phyloP scores from a whole-genome alignment of 2,329 filamentous ascomycete species.

The Ascochyta koolunga region DNA sequence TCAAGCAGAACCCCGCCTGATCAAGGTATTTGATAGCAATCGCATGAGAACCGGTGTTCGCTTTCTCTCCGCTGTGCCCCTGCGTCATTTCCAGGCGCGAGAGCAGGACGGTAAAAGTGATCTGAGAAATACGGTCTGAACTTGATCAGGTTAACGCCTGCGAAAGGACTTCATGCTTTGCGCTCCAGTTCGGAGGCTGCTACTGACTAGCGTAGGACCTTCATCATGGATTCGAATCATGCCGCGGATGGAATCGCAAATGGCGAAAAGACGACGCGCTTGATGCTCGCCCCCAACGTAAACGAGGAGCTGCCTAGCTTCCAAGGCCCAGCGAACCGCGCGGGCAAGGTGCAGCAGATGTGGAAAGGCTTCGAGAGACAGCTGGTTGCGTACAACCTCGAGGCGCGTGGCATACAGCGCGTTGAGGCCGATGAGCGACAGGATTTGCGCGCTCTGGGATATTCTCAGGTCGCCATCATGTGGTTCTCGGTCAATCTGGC shows the following conservation, averaged over 20 bases:
- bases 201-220: conserved; percentile 46
- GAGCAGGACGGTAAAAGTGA: conserved; percentile 23
- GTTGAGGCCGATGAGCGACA: conserved; percentile 63
- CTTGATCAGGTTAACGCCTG: conserved; percentile 61
- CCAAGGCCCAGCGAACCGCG: conserved; percentile 10
- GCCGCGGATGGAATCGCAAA: conserved; percentile 7
- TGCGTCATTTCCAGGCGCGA: not conserved
- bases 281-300: conserved; percentile 32
- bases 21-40: conserved; percentile 46
- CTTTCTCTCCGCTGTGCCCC: conserved; percentile 9
- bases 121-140: conserved; percentile 63
- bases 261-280: conserved; percentile 31
- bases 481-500: conserved; percentile 69
- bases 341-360: conserved; percentile 20
- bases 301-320: conserved; percentile 26
- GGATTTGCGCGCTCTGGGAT: conserved; percentile 57
- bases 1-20: conserved; percentile 42
- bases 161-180: conserved; percentile 61
- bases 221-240: conserved; percentile 25
- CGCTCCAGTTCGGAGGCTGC: conserved; percentile 26
- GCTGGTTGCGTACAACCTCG: conserved; percentile 60
- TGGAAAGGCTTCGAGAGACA: conserved; percentile 49
- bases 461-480: conserved; percentile 62
- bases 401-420: conserved; percentile 65
- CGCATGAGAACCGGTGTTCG: conserved; percentile 49